Evolutionary conservation across 345 rosid species (phyloP).

Genomic region (Nephelium lappaceum): DNA sequence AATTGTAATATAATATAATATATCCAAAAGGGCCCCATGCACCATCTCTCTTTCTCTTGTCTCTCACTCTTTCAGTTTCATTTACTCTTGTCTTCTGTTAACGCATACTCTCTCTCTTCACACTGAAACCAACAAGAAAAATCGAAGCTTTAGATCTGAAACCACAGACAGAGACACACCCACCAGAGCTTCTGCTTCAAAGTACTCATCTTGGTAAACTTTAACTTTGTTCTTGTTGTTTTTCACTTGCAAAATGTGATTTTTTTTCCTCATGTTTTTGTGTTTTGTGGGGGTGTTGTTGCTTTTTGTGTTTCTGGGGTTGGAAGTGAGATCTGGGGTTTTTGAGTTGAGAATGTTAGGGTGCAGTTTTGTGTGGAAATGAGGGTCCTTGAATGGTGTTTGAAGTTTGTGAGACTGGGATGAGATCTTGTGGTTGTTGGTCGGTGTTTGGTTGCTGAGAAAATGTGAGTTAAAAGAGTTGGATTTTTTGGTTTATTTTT

Average conservation of each 20-base stretch:
- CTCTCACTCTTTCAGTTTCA: background rate
- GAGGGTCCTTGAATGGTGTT: background rate
- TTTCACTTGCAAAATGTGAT: conserved; percentile 1
- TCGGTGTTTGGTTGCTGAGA: conserved; percentile 6
- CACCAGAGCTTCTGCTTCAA: background rate
- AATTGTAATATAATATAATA: background rate
- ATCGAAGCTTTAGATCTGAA: conserved; percentile 21
- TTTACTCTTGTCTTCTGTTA: conserved; percentile 5
- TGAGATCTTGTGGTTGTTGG: conserved; percentile 25
- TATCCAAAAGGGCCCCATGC: conserved; percentile 27
- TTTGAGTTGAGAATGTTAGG: background rate
- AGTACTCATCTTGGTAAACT: conserved; percentile 16
- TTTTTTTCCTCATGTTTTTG: background rate
- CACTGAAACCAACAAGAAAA: background rate
- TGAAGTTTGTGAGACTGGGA: conserved; percentile 9
- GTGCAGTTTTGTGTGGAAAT: conserved; percentile 16
- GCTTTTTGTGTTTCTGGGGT: conserved; percentile 1
- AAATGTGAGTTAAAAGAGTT: conserved; percentile 5
- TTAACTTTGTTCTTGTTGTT: background rate
- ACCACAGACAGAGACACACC: background rate
- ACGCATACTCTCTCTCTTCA: conserved; percentile 7
- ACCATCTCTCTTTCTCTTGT: background rate
- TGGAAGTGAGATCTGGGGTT: background rate
- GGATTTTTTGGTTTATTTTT: background rate
- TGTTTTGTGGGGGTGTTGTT: background rate